Evolutionary conservation across 1,284 basidiomycete genomes (phyloP), one percentile per base, ranked within the genome.

Genomic region (Phylloboletellus chloephorus): DNA sequence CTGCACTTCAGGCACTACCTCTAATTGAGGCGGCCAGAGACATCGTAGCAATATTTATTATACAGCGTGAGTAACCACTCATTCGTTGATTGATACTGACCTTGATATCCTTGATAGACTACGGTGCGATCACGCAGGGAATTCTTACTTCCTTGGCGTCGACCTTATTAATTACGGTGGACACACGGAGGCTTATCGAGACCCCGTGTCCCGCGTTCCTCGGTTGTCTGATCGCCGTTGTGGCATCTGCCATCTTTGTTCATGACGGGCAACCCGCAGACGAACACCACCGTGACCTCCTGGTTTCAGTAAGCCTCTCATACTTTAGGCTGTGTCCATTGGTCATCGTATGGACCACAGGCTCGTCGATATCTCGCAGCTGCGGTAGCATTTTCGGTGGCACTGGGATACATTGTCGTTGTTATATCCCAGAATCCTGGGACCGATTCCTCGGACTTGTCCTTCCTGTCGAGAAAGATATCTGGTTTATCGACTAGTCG

Each of bases 61-160:
- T 61, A 37, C 41, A 46, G 0, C 48, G 54, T 58, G 34, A 48
- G 60, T 47, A 21, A 24, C 16, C 25, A 8, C 9, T 29, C 11
- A 3, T 37, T 30, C 29, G 11, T 25, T 13, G 11, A n/a, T 34
- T 5, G 7, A 17, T 10, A n/a, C 28, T 31, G 5, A 25, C 26
- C 17, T 33, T 11, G 13, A 35, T 41, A 37, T 40, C 7, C 7
- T 35, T 31, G 15, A 5, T 19, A 59, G 60, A 51, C 13, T 52
- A 46, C 31, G 52, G 51, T 26, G 50, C 50, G 16, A 38, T 50
- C 20, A 34, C 9, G 6, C 46, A 45, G 28, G 52, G 48, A 6
- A 39, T 56, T 29, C 38, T 53, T 23, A 38, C 32, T 11, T 28
- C 30, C 12, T 25, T 50, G 9, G 35, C 43, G 19, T 50, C 47